Evolutionary conservation across 306 rosid species (phyloP), one percentile per base, ranked within the genome.

Genomic region (Castanospermum australe): DNA sequence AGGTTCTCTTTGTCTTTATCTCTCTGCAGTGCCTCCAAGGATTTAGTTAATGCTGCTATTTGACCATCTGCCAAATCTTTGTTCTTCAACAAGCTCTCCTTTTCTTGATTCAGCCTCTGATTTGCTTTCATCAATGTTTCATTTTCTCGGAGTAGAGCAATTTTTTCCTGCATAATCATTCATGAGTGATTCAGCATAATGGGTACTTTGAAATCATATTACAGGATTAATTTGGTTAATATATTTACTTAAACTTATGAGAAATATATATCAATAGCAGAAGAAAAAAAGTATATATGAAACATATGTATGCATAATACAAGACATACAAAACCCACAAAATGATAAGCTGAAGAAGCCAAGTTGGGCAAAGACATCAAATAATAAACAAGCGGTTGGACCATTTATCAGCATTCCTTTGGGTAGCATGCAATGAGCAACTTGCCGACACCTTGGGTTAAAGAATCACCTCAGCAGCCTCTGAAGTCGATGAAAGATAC

Each of bases 381-480:
- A 78, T 39, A 24, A 35, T 33, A 55, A 44, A 28, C 67, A 67
- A 21, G 5, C 25, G 70, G 55, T 59, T 33, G 69, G 30, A 4
- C 12, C 52, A 52, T 60, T 70, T 22, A 59, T 20, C 18, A 62
- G 35, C 24, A 69, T 45, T 30, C 24, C 9, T 70, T 60, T 33
- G 10, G 76, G 55, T 18, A 18, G 9, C 52, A 73, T 25, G 44
- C 39, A 79, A 30, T 50, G 78, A 61, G 63, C 33, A 61, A 81
- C 69, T 70, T 52, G 71, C 73, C 80, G 44, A 69, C 45, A 55
- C 60, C 69, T 75, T 14, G 55, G 80, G 65, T 52, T 74, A 64
- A 71, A 77, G 54, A 83, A 83, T 79, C 75, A 95, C 99, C 99
- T 92, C 90, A 78, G 98, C 90, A 82, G 89, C 92, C 75, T 81